Conservation (phyloP, 2,329 filamentous ascomycete genomes). For the Fonsecaea monophora region DNA sequence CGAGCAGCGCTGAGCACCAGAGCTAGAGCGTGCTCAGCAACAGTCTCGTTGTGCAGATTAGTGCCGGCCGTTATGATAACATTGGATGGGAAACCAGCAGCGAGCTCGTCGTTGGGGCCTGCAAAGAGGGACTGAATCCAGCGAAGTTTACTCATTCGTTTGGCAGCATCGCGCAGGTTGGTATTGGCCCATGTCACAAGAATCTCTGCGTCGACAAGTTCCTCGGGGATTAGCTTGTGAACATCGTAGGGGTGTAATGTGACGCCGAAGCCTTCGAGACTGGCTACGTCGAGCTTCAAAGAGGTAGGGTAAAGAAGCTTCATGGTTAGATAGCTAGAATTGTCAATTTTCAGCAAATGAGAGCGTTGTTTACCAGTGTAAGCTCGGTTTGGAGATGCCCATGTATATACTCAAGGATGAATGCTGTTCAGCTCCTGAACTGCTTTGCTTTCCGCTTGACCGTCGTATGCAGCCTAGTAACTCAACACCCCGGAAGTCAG, state of each 20-base stretch:
- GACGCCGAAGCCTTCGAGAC: slow-evolving; percentile 64
- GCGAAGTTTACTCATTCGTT: slow-evolving; percentile 62
- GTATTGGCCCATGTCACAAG: slow-evolving; percentile 69
- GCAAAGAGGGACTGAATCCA: slow-evolving; percentile 73
- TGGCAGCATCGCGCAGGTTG: slow-evolving; percentile 66
- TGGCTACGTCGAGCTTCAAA: slow-evolving; percentile 61
- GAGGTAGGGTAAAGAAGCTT: slow-evolving; percentile 72
- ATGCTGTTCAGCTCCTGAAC: not conserved
- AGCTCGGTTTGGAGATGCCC: not conserved
- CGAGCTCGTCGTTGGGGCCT: slow-evolving; percentile 70
- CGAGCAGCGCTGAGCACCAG: slow-evolving; percentile 44
- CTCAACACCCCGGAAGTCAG: not conserved
- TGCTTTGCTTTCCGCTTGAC: no score
- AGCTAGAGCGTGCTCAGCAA: slow-evolving; percentile 68
- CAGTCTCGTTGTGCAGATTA: slow-evolving; percentile 68
- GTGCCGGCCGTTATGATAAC: slow-evolving; percentile 66
- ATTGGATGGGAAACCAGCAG: slow-evolving; percentile 63
- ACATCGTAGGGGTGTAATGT: slow-evolving; percentile 66
- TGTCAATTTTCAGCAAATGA: not conserved
- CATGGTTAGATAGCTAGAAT: slow-evolving; percentile 39
- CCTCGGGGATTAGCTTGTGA: slow-evolving; percentile 61
- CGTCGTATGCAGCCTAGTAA: not conserved
- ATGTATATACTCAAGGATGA: not conserved
- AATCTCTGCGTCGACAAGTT: slow-evolving; percentile 64
- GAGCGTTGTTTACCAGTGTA: not conserved